phyloP scores from a whole-genome alignment of 345 rosid species.

The Jatropha curcas region DNA sequence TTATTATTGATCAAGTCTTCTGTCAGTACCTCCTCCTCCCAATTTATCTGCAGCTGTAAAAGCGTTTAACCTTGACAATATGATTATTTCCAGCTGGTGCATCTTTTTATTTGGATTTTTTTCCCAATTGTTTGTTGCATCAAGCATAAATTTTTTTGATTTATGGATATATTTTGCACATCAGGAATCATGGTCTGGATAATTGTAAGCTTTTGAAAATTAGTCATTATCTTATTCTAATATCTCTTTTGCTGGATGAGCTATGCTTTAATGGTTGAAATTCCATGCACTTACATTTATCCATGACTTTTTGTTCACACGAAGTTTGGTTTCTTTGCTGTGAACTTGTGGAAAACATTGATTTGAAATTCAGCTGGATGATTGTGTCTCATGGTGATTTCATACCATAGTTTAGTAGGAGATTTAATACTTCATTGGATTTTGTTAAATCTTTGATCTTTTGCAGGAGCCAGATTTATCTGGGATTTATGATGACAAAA shows the following conservation, averaged over 20 bases:
- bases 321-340: neutral
- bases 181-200: neutral
- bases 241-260: neutral
- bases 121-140: neutral
- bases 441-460: constrained; percentile 20
- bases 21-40: neutral
- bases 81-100: neutral
- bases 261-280: neutral
- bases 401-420: neutral
- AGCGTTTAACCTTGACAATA: neutral
- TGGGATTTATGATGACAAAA: constrained; percentile 45
- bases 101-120: neutral
- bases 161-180: neutral
- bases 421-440: neutral
- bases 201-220: neutral
- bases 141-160: neutral
- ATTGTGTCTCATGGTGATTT: neutral
- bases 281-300: neutral
- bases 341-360: neutral
- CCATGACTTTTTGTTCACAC: neutral
- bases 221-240: neutral
- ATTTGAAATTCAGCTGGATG: constrained; percentile 1
- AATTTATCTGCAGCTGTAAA: neutral
- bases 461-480: constrained; percentile 65
- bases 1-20: neutral